Evolutionary conservation across 169 alveolate genomes (phyloP).

Genomic region (Plasmodium gonderi): DNA sequence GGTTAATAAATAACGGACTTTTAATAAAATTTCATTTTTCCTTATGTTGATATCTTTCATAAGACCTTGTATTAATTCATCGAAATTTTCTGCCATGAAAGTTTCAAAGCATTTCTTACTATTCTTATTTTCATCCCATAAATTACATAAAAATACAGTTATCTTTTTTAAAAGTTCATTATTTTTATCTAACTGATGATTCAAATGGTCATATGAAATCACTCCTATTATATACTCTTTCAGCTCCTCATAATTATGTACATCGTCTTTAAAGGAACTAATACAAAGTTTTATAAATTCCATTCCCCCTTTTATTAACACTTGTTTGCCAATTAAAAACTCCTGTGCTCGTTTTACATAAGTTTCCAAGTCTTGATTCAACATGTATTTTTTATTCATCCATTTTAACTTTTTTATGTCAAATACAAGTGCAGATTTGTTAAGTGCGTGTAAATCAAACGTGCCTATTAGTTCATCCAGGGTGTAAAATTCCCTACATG

Average conservation of each 20-base stretch:
- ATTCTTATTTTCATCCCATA: slow-evolving; percentile 11
- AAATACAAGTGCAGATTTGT: slow-evolving; percentile 58
- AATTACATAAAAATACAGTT: slow-evolving; percentile 9
- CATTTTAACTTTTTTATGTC: slow-evolving; percentile 69
- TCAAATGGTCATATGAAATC: slow-evolving; percentile 35
- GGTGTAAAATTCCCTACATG: slow-evolving; percentile 54
- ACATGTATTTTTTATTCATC: slow-evolving; percentile 63
- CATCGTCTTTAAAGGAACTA: slow-evolving; percentile 48
- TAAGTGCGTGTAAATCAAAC: slow-evolving; percentile 26
- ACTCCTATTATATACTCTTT: slow-evolving; percentile 4
- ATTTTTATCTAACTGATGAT: slow-evolving; percentile 17
- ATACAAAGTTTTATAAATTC: slow-evolving; percentile 54
- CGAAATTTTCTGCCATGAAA: slow-evolving; percentile 10
- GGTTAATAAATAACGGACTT: slow-evolving; percentile 41
- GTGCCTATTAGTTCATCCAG: slow-evolving; percentile 30
- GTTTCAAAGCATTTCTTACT: slow-evolving; percentile 1
- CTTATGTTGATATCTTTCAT: slow-evolving; percentile 6
- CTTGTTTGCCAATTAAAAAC: slow-evolving; percentile 23
- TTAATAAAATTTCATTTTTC: slow-evolving; percentile 45
- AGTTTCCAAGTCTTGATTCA: slow-evolving; percentile 32
- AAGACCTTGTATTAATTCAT: slow-evolving; percentile 12
- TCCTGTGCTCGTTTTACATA: slow-evolving; percentile 27
- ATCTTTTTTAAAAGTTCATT: slow-evolving; percentile 5
- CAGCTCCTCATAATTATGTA: slow-evolving; percentile 49
- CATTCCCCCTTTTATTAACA: background rate